A percentile compares a stretch with the other conserved stretches of the same genome.
Evolutionary conservation across 1,139 yeast species (phyloP).

Genomic region (Pichia sp.): DNA sequence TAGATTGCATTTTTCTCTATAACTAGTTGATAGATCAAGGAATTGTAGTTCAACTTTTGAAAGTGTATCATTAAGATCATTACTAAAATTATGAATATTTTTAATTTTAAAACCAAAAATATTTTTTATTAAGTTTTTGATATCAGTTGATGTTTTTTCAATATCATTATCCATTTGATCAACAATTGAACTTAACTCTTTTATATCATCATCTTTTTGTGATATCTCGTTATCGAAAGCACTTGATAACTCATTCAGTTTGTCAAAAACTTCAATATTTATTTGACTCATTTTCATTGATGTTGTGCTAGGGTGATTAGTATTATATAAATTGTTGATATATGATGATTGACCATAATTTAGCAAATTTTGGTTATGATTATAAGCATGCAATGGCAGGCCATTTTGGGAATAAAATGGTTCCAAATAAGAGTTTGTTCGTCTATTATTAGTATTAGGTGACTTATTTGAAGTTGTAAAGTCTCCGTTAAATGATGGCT

Average conservation of each 20-base stretch:
- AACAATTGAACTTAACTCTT: constrained; percentile 25
- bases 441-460: neutral
- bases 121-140: constrained; percentile 14
- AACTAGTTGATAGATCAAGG: constrained; percentile 38
- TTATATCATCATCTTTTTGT: constrained; percentile 40
- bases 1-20: constrained; percentile 29
- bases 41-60: constrained; percentile 8
- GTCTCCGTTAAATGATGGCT: constrained; percentile 8
- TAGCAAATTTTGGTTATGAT: neutral
- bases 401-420: constrained; percentile 6
- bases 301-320: constrained; percentile 7
- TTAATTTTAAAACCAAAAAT: constrained; percentile 5
- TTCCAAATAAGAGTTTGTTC: constrained; percentile 7
- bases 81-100: neutral
- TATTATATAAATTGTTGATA: neutral
- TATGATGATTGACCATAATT: constrained; percentile 6
- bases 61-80: neutral
- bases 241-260: constrained; percentile 47
- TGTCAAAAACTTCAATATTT: constrained; percentile 38
- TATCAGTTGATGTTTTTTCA: constrained; percentile 18
- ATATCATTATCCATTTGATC: constrained; percentile 28
- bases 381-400: neutral
- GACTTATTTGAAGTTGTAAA: neutral
- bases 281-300: constrained; percentile 41
- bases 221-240: constrained; percentile 47